Evolutionary conservation across 306 rosid species (phyloP).

Genomic region (Ormosia semicastrata): DNA sequence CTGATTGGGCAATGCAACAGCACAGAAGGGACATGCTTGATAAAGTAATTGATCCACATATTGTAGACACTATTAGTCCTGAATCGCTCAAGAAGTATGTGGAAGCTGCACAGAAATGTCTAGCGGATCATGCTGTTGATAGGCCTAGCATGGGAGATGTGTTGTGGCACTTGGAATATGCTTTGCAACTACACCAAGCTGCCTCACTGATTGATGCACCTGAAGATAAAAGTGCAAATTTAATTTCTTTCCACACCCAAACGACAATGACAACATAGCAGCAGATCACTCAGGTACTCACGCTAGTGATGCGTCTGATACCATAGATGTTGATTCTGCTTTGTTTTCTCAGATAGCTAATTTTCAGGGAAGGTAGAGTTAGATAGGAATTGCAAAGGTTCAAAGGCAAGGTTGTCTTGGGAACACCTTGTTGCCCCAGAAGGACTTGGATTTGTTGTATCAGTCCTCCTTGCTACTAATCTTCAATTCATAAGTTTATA

Average conservation of each 20-base stretch:
- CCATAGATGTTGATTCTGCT: constrained; percentile 15
- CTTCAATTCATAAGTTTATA: neutral
- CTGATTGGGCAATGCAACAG: constrained; percentile 69
- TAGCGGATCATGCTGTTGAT: constrained; percentile 60
- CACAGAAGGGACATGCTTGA: constrained; percentile 46
- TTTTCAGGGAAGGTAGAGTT: constrained; percentile 49
- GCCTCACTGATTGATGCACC: constrained; percentile 27
- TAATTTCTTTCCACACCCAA: constrained; percentile 16
- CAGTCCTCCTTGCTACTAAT: neutral
- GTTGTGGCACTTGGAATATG: constrained; percentile 80
- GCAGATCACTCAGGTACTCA: constrained; percentile 16
- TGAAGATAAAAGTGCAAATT: constrained; percentile 24
- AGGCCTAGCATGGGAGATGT: constrained; percentile 89
- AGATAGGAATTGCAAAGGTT: neutral
- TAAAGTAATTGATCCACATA: constrained; percentile 48
- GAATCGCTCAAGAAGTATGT: constrained; percentile 50
- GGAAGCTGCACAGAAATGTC: constrained; percentile 63
- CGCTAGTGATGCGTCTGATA: constrained; percentile 29
- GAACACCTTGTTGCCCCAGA: neutral
- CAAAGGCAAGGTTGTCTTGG: neutral
- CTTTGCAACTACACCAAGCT: constrained; percentile 61
- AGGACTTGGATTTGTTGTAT: constrained; percentile 6
- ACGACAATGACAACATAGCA: neutral
- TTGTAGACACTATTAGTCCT: constrained; percentile 32
- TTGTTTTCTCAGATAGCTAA: constrained; percentile 42